phyloP scores from a whole-genome alignment of 164 flowering plant genomes.

The Magnolia officinalis region DNA sequence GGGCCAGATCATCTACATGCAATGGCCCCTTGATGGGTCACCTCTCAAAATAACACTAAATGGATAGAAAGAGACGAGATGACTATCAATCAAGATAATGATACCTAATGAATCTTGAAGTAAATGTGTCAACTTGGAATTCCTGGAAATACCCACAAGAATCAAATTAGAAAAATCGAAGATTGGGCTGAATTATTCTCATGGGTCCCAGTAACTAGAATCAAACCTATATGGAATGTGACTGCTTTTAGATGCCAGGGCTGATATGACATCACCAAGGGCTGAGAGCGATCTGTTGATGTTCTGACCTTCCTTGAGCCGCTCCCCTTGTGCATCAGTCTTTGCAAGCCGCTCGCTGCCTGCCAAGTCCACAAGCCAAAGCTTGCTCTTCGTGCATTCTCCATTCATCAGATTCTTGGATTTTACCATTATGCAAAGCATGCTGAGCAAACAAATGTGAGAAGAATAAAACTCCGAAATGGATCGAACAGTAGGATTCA shows the following conservation, averaged over 20 bases:
- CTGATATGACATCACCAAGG: constrained; percentile 87
- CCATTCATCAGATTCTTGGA: constrained; percentile 70
- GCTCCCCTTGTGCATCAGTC: constrained; percentile 83
- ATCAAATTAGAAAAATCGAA: constrained; percentile 8
- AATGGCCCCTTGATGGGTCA: too few relatives aligned
- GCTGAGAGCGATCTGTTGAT: constrained; percentile 88
- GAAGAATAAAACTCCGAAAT: background rate
- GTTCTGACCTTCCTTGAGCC: constrained; percentile 88
- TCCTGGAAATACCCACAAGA: constrained; percentile 38
- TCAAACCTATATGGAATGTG: constrained; percentile 80
- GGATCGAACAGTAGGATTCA: background rate
- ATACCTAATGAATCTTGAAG: constrained; percentile 90
- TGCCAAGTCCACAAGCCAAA: constrained; percentile 91
- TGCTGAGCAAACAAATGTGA: constrained; percentile 35
- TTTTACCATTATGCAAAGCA: constrained; percentile 73
- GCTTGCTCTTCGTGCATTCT: constrained; percentile 86
- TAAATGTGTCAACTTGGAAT: constrained; percentile 85
- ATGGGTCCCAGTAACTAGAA: background rate
- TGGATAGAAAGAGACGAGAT: too few relatives aligned
- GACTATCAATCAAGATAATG: background rate
- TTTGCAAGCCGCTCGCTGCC: constrained; percentile 90
- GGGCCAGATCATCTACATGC: too few relatives aligned
- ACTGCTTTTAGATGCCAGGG: constrained; percentile 76
- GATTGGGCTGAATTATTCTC: background rate
- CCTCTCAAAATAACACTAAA: too few relatives aligned